Evolutionary conservation across 1,284 basidiomycete genomes (phyloP).

Genomic region (Rhodotorula sp.): DNA sequence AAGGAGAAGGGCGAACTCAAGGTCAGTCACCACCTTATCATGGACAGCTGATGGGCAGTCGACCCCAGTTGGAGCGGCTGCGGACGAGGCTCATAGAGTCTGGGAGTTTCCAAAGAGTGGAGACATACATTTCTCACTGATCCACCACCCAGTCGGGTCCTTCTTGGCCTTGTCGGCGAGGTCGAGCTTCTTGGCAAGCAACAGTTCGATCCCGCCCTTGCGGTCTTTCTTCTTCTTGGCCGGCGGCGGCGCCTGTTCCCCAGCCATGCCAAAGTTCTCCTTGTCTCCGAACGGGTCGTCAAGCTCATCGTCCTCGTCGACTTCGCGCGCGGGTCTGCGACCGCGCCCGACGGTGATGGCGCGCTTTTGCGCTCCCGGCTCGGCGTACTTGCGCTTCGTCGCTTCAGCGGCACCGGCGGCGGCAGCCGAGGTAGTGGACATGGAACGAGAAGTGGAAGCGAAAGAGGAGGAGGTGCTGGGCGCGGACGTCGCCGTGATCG

Average conservation of each 20-base stretch:
- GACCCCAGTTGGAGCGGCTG: background rate
- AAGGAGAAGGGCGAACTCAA: background rate
- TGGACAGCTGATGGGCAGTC: too few species aligned
- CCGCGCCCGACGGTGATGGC: background rate
- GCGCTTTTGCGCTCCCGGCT: conserved; percentile 7
- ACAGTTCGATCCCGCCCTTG: conserved; percentile 45
- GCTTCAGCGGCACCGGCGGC: background rate
- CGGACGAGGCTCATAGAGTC: background rate
- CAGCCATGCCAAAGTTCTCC: conserved; percentile 37
- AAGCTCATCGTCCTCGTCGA: conserved; percentile 14
- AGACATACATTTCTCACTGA: conserved; percentile 65
- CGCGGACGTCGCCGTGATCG: background rate
- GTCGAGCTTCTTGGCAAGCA: conserved; percentile 64
- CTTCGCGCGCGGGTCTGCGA: background rate
- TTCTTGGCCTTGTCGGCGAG: conserved; percentile 56
- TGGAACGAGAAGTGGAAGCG: background rate
- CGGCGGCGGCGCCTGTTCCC: conserved; percentile 17
- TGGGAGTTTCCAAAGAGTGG: too few species aligned
- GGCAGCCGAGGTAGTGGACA: background rate
- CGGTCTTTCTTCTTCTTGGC: conserved; percentile 25
- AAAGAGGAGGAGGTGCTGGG: background rate
- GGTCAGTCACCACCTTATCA: background rate
- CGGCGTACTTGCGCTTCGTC: conserved; percentile 4
- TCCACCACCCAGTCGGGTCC: conserved; percentile 65
- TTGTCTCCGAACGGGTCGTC: conserved; percentile 42